Base-by-base conservation (phyloP, 2,329 filamentous ascomycete species). In the Aspergillus sergii region DNA sequence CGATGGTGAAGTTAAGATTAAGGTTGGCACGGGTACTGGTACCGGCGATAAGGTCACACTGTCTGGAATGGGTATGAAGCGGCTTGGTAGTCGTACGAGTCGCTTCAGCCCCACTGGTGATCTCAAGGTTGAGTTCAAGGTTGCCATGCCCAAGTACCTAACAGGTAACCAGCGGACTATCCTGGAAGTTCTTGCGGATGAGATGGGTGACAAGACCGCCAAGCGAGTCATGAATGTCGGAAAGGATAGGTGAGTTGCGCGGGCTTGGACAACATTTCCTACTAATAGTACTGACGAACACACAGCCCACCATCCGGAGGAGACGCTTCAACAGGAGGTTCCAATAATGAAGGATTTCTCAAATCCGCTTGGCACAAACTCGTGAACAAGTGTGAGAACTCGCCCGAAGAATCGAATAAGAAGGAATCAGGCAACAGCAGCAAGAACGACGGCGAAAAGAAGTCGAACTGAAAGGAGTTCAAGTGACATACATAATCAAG, bases 61-160 rank as follows among this genome's bases (percentile, higher is more conserved):
- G 21, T 83, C 88, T 1, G 94, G 94, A 8, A 93, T 93, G 91
- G 95, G 95, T 64, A 98, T 99, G 94, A 93, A 91, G 80, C 91
- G 91, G 71, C 84, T 99, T 12, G 84, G 86, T 65, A 84, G 86
- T 21, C 86, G 92, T 55, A 55, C 68, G 7, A 85, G 89, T 61
- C 87, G 85, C 36, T 75, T 75, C 59, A 73, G 67, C 36, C 85
- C 85, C 45, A 87, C 85, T 34, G 95, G 95, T 67, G 95, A 99
- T 74, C 81, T 99, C 64, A 90, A 88, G 75, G 93, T 99, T 8
- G 94, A 99, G 77, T 99, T 97, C 85, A 93, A 93, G 77, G 92
- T 99, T 53, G 83, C 87, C 60, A 97, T 98, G 92, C 95, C 95
- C 53, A 98, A 97, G 81, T 97, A 94, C 73, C 84, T 99, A 68